Evolutionary conservation across 2,329 filamentous ascomycete genomes (phyloP), one percentile per base, ranked within the genome.

Genomic region (Paradendryphiella salina): DNA sequence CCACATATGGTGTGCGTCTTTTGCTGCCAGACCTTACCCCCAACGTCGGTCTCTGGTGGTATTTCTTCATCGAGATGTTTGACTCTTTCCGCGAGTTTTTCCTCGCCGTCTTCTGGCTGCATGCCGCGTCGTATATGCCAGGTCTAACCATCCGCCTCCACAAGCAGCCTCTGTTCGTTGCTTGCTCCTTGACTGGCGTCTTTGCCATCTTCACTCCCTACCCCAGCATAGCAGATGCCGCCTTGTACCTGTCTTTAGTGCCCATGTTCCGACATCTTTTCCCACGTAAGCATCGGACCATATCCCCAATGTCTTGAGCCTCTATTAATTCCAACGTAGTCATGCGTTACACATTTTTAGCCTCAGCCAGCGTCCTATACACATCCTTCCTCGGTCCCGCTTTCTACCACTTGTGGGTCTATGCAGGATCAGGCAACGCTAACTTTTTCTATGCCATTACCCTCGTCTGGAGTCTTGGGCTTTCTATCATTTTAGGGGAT

Each of bases 371-470:
- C 1, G 80, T 99, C 32, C 77, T 97, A 8, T 99, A 99, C 73
- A 87, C 90, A 18, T 88, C 87, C 2, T 86, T 96, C 56, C 81
- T 99, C 0, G 94, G 94, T 0, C 94, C 94, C 1, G 91, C 92
- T 0, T 99, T 99, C 71, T 96, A 97, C 72, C 87, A 99, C 70
- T 79, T 99, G 4, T 99, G 94, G 94, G 93, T 99, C 50, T 99
- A 97, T 69, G 94, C 94, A 2, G 94, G 94, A 41, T 96, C 91
- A 49, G 94, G 94, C 21, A 99, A 99, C 66, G 94, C 94, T 52
- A 99, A 99, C 72, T 99, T 99, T 77, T 99, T 99, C 77, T 99
- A 99, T 70, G 94, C 94, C 59, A 97, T 99, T 65, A 99, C 94
- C 0, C 77, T 99, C n/a, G 94, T 99, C 0, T 99, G 94, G 94